phyloP scores from a whole-genome alignment of 768 basidiomycete genomes.

The Boletus insuetus region DNA sequence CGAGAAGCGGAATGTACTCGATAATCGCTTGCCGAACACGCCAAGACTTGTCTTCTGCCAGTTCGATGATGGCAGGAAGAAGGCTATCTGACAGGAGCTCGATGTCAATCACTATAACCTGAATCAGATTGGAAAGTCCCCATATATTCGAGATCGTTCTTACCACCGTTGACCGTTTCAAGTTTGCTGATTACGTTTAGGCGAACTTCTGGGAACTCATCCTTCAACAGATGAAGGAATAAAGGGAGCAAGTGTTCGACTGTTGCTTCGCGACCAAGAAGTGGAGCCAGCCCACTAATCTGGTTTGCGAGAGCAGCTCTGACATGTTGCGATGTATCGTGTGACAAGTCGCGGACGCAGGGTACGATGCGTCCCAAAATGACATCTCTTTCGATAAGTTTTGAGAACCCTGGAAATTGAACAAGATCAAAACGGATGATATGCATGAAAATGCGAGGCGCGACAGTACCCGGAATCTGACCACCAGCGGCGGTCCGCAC shows the following conservation, averaged over 20 bases:
- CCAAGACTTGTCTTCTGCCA: conserved; percentile 99
- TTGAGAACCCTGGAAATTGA: conserved; percentile 76
- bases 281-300: conserved; percentile 92
- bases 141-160: conserved; percentile 22
- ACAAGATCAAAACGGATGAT: conserved; percentile 6
- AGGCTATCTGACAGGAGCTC: conserved; percentile 92
- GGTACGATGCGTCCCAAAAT: conserved; percentile 92
- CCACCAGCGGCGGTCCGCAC: conserved; percentile 94
- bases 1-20: conserved; percentile 98
- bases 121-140: conserved; percentile 8
- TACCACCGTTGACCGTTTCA: conserved; percentile 91
- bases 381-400: conserved; percentile 88
- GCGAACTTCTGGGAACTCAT: conserved; percentile 97
- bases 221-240: conserved; percentile 94
- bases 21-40: conserved; percentile 99
- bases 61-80: conserved; percentile 94
- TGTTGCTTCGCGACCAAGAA: conserved; percentile 90
- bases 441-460: background rate
- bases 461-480: conserved; percentile 84
- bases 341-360: conserved; percentile 90
- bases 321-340: conserved; percentile 95
- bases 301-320: conserved; percentile 94
- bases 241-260: conserved; percentile 95
- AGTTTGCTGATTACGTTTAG: conserved; percentile 98
- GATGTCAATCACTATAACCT: conserved; percentile 86